Evolutionary conservation across 441 rosid species (phyloP).

Genomic region (Lepidium campestre): DNA sequence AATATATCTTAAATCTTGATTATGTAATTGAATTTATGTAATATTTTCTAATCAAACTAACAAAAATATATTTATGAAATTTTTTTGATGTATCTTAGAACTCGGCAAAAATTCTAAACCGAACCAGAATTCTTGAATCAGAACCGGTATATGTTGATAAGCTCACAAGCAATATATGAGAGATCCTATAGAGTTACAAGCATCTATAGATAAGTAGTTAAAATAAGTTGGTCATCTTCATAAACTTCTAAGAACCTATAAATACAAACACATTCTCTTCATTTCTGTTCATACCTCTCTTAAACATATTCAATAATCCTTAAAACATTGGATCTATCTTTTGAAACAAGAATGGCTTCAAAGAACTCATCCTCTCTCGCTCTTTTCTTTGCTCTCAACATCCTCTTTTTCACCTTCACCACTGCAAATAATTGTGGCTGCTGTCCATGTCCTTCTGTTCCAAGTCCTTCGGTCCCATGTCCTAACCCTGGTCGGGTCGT

Average conservation of each 20-base stretch:
- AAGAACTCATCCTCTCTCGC: slow-evolving; percentile 24
- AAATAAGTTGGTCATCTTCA: background rate
- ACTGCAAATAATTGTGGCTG: slow-evolving; percentile 24
- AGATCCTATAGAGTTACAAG: too few relatives aligned
- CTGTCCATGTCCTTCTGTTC: background rate
- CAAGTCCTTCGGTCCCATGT: background rate
- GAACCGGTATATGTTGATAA: too few relatives aligned
- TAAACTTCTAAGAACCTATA: slow-evolving; percentile 8
- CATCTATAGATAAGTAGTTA: background rate
- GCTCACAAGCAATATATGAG: too few relatives aligned
- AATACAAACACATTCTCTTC: slow-evolving; percentile 12
- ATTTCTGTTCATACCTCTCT: slow-evolving; percentile 8
- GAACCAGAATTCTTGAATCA: too few relatives aligned
- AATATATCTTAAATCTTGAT: too few relatives aligned
- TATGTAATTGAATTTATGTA: too few relatives aligned
- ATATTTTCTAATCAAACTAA: too few relatives aligned
- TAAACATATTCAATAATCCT: background rate
- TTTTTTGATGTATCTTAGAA: too few relatives aligned
- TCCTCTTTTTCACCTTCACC: slow-evolving; percentile 35
- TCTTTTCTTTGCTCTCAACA: slow-evolving; percentile 32
- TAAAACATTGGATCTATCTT: background rate
- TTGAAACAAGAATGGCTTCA: slow-evolving; percentile 3
- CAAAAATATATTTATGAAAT: too few relatives aligned
- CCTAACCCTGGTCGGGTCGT: background rate
- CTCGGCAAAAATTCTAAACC: too few relatives aligned